Percentiles rank a stretch among this genome's conserved stretches.
phyloP scores from a whole-genome alignment of 441 rosid species.

The Bocquillonia castaneifolia region DNA sequence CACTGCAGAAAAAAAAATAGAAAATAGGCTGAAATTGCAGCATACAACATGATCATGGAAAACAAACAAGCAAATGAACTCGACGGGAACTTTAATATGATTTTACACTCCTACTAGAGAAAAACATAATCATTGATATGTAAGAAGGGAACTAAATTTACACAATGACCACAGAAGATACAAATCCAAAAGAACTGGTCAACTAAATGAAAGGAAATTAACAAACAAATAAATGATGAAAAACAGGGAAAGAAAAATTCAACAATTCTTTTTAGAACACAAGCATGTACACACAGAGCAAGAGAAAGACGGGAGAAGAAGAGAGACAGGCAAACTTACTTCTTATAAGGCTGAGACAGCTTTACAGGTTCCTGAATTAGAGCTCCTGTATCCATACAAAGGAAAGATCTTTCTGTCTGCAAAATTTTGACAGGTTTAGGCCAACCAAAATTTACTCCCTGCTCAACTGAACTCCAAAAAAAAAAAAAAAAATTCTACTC shows the following conservation, averaged over 20 bases:
- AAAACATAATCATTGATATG: not conserved
- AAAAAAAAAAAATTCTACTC: constrained; percentile 3
- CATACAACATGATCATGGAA: not conserved
- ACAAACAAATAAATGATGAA: not conserved
- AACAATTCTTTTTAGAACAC: not conserved
- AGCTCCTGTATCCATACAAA: constrained; percentile 92
- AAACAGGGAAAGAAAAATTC: no score
- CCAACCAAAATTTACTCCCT: constrained; percentile 1
- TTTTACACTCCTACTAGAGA: not conserved
- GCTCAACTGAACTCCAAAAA: no score
- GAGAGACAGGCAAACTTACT: constrained; percentile 37
- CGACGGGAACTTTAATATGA: not conserved
- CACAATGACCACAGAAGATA: not conserved
- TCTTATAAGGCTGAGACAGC: constrained; percentile 58
- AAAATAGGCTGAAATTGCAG: constrained; percentile 20
- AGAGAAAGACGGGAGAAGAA: not conserved
- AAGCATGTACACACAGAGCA: no score
- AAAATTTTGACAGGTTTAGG: constrained; percentile 15
- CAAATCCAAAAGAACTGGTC: not conserved
- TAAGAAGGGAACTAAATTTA: not conserved
- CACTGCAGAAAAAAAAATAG: constrained; percentile 38
- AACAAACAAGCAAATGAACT: not conserved
- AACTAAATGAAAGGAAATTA: not conserved
- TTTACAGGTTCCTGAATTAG: constrained; percentile 57
- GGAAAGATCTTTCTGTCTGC: constrained; percentile 85